Conservation (phyloP, 352 stramenopile genomes). For the Pythium scleroteichum region DNA sequence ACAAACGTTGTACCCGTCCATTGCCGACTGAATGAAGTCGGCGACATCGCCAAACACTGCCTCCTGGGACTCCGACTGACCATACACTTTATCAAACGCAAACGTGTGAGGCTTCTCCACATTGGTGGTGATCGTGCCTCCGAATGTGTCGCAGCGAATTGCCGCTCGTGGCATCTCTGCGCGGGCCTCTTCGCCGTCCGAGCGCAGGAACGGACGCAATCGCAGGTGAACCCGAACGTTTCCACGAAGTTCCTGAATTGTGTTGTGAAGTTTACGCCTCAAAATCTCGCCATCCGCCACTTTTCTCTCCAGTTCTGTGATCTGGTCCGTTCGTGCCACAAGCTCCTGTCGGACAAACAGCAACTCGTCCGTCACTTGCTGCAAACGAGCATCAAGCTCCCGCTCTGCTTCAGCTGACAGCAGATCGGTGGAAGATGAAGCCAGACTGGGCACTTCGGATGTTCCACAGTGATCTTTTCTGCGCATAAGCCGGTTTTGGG, state of each 20-base stretch:
- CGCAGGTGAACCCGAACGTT: slow-evolving; percentile 99
- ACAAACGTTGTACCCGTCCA: slow-evolving; percentile 99
- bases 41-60: slow-evolving; percentile 93
- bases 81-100: slow-evolving; percentile 98
- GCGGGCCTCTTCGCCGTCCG: slow-evolving; percentile 63
- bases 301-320: slow-evolving; percentile 65
- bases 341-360: slow-evolving; percentile 62
- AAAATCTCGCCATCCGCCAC: slow-evolving; percentile 66
- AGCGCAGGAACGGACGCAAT: slow-evolving; percentile 90
- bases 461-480: slow-evolving; percentile 19
- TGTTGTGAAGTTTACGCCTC: slow-evolving; percentile 97
- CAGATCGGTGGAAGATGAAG: background rate
- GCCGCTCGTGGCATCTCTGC: slow-evolving; percentile 50
- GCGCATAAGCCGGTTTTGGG: slow-evolving; percentile 75
- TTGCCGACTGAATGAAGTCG: slow-evolving; percentile 89
- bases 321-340: slow-evolving; percentile 57
- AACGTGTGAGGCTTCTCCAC: slow-evolving; percentile 88
- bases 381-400: slow-evolving; percentile 49
- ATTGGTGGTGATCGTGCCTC: slow-evolving; percentile 71
- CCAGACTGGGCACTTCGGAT: background rate
- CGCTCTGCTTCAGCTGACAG: slow-evolving; percentile 40
- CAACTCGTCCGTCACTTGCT: slow-evolving; percentile 76
- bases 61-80: slow-evolving; percentile 93
- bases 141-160: slow-evolving; percentile 70
- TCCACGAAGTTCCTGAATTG: slow-evolving; percentile 98